These are phyloP conservation scores for Alternaria arbusti DNA, from an alignment of 2,329 filamentous ascomycete genomes.

Conservation along the genomic window DNA sequence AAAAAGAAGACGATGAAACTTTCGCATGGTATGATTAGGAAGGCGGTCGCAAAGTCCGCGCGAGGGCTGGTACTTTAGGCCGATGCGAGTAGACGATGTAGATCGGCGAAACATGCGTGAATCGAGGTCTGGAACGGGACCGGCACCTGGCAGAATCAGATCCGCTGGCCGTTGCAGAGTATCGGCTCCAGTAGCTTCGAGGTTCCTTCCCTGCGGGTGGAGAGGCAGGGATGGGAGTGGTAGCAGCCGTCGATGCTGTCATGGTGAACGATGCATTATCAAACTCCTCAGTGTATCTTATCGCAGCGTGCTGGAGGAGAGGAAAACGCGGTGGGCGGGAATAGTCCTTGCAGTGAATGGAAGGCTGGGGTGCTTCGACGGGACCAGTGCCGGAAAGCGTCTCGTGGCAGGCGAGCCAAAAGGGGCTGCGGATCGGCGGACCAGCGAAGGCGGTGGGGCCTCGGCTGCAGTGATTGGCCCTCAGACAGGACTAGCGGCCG, in stretches of 20 bases:
- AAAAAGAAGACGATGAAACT: conserved; percentile 7
- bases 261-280: not conserved
- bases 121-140: conserved; percentile 19
- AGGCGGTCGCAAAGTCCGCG: not conserved
- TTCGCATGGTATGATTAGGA: conserved; percentile 1
- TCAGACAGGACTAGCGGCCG: not conserved
- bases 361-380: not conserved
- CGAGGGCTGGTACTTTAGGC: conserved; percentile 6
- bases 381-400: conserved; percentile 5
- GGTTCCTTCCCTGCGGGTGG: not conserved
- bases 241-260: not conserved
- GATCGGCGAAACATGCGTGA: conserved; percentile 20
- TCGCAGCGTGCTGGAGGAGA: not conserved
- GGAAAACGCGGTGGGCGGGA: conserved; percentile 1
- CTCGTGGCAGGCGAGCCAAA: conserved; percentile 30
- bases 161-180: conserved; percentile 4
- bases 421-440: conserved; percentile 25
- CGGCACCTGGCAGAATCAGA: conserved; percentile 18
- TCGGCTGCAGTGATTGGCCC: conserved; percentile 16
- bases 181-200: conserved; percentile 4
- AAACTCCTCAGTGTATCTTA: not conserved
- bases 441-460: conserved; percentile 15
- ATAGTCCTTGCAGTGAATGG: not conserved
- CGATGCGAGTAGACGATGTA: conserved; percentile 8
- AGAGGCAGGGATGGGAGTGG: not conserved